Conservation (phyloP, 2,329 filamentous ascomycete genomes). For the Aureobasidium namibiae region DNA sequence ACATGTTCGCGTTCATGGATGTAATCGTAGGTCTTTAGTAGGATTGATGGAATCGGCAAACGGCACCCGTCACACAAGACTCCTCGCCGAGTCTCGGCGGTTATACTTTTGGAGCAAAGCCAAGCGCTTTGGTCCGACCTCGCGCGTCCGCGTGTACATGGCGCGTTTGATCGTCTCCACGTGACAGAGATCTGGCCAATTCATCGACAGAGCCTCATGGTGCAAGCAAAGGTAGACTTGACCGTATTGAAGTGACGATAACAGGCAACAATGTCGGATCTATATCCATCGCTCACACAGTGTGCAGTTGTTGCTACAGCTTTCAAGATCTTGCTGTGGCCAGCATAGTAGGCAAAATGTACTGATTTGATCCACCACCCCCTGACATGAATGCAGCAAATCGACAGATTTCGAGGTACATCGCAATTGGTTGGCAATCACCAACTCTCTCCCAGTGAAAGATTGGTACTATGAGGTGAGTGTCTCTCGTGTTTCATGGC, state of each 20-base stretch:
- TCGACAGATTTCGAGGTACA: slow-evolving; percentile 99
- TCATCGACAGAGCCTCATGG: not conserved
- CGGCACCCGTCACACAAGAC: not conserved
- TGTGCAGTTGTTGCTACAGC: slow-evolving; percentile 79
- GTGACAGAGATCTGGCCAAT: slow-evolving; percentile 9
- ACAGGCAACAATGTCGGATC: slow-evolving; percentile 56
- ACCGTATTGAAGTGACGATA: not conserved
- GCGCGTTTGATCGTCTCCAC: not conserved
- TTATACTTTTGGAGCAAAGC: not conserved
- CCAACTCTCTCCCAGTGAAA: slow-evolving; percentile 74
- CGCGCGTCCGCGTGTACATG: not conserved
- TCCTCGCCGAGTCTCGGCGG: not conserved
- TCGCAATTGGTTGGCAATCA: slow-evolving; percentile 96
- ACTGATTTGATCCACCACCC: slow-evolving; percentile 12
- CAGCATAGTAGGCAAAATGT: slow-evolving; percentile 68
- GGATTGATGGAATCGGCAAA: not conserved
- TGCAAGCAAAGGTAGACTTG: not conserved
- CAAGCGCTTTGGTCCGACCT: not conserved
- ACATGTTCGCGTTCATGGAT: not conserved
- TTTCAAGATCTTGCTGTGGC: slow-evolving; percentile 86
- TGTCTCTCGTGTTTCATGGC: not conserved
- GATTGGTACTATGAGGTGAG: slow-evolving; percentile 87
- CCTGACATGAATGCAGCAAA: slow-evolving; percentile 54
- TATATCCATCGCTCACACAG: slow-evolving; percentile 81
- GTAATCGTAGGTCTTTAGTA: not conserved